These are phyloP conservation scores for Colletotrichum tropicale DNA, from an alignment of 2,329 filamentous ascomycete genomes.

Conservation along the genomic window DNA sequence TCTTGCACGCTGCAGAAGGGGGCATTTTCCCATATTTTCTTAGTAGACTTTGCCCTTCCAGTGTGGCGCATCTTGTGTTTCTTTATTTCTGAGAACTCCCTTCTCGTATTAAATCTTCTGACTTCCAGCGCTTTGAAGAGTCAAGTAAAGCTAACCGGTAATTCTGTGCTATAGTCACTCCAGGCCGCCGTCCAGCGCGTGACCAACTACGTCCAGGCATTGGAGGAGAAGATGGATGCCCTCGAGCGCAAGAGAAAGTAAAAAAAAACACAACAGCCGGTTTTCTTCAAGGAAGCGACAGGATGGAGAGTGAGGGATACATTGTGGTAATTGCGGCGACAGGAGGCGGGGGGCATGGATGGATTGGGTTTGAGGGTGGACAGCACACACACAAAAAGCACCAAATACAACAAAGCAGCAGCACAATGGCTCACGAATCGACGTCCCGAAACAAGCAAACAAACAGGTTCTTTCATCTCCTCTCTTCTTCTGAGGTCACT, in stretches of 20 bases:
- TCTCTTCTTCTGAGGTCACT: neutral
- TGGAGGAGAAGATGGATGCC: constrained; percentile 80
- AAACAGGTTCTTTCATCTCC: neutral
- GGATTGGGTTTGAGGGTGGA: neutral
- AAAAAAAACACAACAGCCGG: neutral
- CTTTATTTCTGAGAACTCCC: neutral
- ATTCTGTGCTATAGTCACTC: constrained; percentile 64
- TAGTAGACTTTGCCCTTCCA: constrained; percentile 1
- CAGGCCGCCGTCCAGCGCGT: constrained; percentile 87
- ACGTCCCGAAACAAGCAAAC: neutral
- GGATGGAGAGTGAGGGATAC: neutral
- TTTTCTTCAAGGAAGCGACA: neutral
- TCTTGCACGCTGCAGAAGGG: neutral
- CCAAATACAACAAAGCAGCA: neutral
- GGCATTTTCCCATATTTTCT: neutral
- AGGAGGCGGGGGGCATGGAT: neutral
- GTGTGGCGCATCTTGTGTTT: neutral
- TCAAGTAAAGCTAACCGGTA: neutral
- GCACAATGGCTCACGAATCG: constrained; percentile 9
- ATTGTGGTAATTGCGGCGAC: neutral
- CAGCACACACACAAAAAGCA: constrained; percentile 1
- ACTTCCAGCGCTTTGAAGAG: neutral
- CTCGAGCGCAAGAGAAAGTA: constrained; percentile 71
- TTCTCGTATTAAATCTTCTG: neutral
- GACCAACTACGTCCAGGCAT: constrained; percentile 78